phyloP scores from a whole-genome alignment of 805 yeast species.

The Cyberlindnera mississippiensis region DNA sequence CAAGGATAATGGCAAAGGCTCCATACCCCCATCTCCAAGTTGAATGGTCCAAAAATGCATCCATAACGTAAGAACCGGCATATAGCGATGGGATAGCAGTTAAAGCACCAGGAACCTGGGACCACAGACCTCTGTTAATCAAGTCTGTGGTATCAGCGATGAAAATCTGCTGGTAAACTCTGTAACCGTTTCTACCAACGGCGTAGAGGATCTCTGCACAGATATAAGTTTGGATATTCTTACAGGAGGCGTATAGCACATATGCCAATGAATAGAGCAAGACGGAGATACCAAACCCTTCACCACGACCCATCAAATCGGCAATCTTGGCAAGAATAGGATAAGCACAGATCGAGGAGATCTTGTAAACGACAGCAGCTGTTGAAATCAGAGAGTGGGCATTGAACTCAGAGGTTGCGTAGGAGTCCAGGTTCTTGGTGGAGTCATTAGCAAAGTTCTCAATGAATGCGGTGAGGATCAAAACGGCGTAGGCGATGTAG shows the following conservation, averaged over 20 bases:
- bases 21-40: conserved; percentile 52
- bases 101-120: conserved; percentile 34
- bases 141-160: conserved; percentile 37
- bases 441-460: conserved; percentile 29
- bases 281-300: conserved; percentile 34
- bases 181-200: conserved; percentile 36
- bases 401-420: conserved; percentile 36
- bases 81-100: conserved; percentile 29
- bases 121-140: conserved; percentile 35
- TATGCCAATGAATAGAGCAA: conserved; percentile 31
- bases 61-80: conserved; percentile 28
- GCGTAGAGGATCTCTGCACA: conserved; percentile 35
- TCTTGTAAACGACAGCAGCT: conserved; percentile 35
- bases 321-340: conserved; percentile 37
- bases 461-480: conserved; percentile 28
- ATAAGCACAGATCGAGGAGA: conserved; percentile 34
- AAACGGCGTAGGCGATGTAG: conserved; percentile 22
- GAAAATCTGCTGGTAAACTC: conserved; percentile 34
- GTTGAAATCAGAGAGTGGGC: conserved; percentile 37
- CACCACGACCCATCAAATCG: conserved; percentile 35
- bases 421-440: conserved; percentile 23
- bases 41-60: conserved; percentile 29
- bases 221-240: conserved; percentile 31
- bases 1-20: conserved; percentile 38
- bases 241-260: conserved; percentile 33